Percentiles rank a stretch among this genome's conserved stretches.
Evolutionary conservation across 2,329 filamentous ascomycete species (phyloP).

Genomic region (Pseudopyricularia cyperi): DNA sequence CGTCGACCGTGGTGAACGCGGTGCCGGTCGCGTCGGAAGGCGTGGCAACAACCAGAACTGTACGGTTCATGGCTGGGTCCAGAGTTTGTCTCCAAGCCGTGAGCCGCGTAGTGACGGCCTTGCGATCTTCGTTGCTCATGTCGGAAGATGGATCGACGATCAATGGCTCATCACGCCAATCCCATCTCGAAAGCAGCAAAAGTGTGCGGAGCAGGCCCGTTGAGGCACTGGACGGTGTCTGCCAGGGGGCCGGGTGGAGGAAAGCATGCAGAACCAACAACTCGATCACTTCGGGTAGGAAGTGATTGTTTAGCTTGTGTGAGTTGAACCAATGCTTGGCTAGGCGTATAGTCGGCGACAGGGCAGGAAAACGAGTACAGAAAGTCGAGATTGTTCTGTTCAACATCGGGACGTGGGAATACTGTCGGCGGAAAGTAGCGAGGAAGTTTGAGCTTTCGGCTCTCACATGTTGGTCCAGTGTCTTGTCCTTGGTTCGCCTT

Average conservation of each 20-base stretch:
- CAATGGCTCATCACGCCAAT: conserved; percentile 77
- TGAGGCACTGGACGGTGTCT: conserved; percentile 59
- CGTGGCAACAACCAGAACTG: conserved; percentile 70
- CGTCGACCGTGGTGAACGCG: conserved; percentile 60
- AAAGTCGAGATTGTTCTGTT: conserved; percentile 70
- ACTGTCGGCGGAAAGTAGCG: conserved; percentile 56
- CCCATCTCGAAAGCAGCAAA: conserved; percentile 71
- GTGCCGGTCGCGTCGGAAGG: conserved; percentile 66
- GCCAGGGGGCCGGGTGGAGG: conserved; percentile 70
- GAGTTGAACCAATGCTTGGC: conserved; percentile 80
- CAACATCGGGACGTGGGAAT: conserved; percentile 61
- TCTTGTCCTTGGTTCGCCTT: conserved; percentile 63
- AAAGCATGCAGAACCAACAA: conserved; percentile 69
- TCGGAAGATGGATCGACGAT: conserved; percentile 62
- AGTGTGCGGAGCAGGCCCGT: conserved; percentile 75
- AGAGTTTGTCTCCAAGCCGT: conserved; percentile 68
- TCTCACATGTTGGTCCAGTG: conserved; percentile 48
- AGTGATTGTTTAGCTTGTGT: conserved; percentile 66
- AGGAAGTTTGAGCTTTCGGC: conserved; percentile 60
- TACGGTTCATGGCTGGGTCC: conserved; percentile 77
- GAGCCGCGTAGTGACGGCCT: conserved; percentile 46
- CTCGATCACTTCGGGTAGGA: conserved; percentile 73
- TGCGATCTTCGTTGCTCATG: conserved; percentile 41
- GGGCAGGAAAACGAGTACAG: conserved; percentile 64
- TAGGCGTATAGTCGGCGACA: conserved; percentile 73